Base-by-base conservation (phyloP, 2,329 filamentous ascomycete species). In the Orbilia ellipsospora region DNA sequence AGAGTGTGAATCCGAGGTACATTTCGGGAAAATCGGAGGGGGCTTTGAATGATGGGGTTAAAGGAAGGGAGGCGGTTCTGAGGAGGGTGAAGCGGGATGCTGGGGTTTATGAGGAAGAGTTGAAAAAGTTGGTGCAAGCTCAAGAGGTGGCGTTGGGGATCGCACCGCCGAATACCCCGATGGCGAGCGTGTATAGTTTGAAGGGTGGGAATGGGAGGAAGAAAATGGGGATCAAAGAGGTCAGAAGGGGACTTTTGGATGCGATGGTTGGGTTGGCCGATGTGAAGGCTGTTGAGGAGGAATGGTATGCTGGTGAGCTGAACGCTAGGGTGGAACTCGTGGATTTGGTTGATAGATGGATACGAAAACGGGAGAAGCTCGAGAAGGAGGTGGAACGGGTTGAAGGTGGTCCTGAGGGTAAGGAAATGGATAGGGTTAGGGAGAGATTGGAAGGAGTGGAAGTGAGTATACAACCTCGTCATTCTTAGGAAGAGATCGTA, bases 1-100 rank as follows among this genome's bases (percentile, higher is more conserved):
- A 74, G 57, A 40, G 57, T 3, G 70, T 74, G 16, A 74, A 74
- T 60, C 70, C 70, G 16, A 56, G 70, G 28, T 74, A 74, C 54
- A 74, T 74, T 13, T 74, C 70, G 26, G 70, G 64, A 4, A 74
- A 74, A 45, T 68, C 63, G 20, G 70, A 74, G n/a, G 70, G 70
- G n/a, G 70, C 70, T 13, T 51, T 63, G n/a, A 62, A 48, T 18
- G 48, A 70, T 57, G 63, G 70, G 7, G 45, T 18, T 31, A 62
- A 50, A 31, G 70, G 62, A n/a, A 57, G 70, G 18, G 70, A 74
- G 23, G 70, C 52, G 15, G 31, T 64, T 42, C 51, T 74, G 44
- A 68, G 40, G 51, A 68, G 70, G 45, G 70, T 74, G 13, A 74
- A 68, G 16, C 55, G 70, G 20, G 70, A 74, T 31, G 56, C 70